These are phyloP conservation scores for Penicillium sp. DNA, from an alignment of 2,329 filamentous ascomycete species.

Conservation along the genomic window DNA sequence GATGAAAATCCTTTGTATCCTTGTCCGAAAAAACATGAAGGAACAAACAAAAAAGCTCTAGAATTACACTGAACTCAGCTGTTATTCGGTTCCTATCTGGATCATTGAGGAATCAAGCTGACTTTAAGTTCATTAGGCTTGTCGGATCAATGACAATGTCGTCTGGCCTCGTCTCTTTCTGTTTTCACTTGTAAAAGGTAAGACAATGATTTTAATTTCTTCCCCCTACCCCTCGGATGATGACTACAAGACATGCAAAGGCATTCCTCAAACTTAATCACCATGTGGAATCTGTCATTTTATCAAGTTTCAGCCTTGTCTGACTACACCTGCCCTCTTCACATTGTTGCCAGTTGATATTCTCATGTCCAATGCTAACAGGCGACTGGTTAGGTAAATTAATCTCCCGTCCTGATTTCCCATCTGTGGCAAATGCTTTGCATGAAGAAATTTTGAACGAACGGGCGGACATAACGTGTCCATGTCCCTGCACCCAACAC, in stretches of 20 bases:
- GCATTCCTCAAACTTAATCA: constrained; percentile 64
- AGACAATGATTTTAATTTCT: constrained; percentile 11
- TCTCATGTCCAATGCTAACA: constrained; percentile 28
- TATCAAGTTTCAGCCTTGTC: constrained; percentile 65
- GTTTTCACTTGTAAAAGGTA: constrained; percentile 44
- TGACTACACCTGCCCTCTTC: constrained; percentile 40
- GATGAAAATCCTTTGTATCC: constrained; percentile 1
- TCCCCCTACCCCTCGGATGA: constrained; percentile 44
- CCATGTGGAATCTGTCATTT: constrained; percentile 57
- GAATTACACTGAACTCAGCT: background rate
- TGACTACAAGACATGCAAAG: constrained; percentile 60
- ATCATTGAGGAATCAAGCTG: background rate
- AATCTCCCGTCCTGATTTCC: constrained; percentile 10
- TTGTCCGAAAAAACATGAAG: background rate
- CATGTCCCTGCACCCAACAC: constrained; percentile 47
- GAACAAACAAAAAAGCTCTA: background rate
- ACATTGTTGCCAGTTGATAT: constrained; percentile 17
- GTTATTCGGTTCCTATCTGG: background rate
- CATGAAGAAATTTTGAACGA: constrained; percentile 62
- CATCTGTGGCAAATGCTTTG: constrained; percentile 22
- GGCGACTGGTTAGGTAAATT: constrained; percentile 30
- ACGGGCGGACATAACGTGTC: constrained; percentile 62
- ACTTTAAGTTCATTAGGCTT: background rate
- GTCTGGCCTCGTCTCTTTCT: constrained; percentile 2
- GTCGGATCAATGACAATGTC: constrained; percentile 8